A percentile compares a stretch with the other conserved stretches of the same genome.
Conservation (phyloP, 257 asterid genomes). For the Plantago elongata region DNA sequence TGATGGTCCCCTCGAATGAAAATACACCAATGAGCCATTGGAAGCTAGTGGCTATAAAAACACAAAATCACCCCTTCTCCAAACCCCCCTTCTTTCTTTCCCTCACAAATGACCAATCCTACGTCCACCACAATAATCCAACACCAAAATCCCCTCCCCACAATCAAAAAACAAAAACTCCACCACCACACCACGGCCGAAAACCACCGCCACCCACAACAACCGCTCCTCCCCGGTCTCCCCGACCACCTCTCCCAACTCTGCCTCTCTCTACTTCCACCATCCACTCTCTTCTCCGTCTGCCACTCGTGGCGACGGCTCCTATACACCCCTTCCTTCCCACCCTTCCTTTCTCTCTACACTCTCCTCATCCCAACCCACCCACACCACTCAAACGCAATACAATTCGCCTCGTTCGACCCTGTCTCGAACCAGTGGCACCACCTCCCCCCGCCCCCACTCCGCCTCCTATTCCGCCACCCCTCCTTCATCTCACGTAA, state of each 20-base stretch:
- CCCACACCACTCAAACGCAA: slow-evolving; percentile 17
- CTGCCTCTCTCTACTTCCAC: slow-evolving; percentile 53
- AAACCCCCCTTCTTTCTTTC: background rate
- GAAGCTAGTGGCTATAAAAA: background rate
- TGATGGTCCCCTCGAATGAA: too few species aligned
- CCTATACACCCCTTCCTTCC: slow-evolving; percentile 64
- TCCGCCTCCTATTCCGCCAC: slow-evolving; percentile 52
- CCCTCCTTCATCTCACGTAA: slow-evolving; percentile 75
- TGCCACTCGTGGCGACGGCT: slow-evolving; percentile 78
- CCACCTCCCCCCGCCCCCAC: slow-evolving; percentile 52
- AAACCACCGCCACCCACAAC: slow-evolving; percentile 16
- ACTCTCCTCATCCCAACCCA: slow-evolving; percentile 32
- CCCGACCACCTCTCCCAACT: slow-evolving; percentile 64
- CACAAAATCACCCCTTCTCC: background rate
- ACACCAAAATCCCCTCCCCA: slow-evolving; percentile 7
- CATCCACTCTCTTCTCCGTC: slow-evolving; percentile 49
- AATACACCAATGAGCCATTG: background rate
- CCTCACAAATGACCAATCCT: slow-evolving; percentile 42
- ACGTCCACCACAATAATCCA: slow-evolving; percentile 19
- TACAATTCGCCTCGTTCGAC: slow-evolving; percentile 50
- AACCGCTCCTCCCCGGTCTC: slow-evolving; percentile 55
- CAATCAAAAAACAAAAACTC: slow-evolving; percentile 22
- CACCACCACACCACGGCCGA: slow-evolving; percentile 25
- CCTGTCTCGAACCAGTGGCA: slow-evolving; percentile 61
- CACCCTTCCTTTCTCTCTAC: slow-evolving; percentile 66